Conservation (phyloP, 2,329 filamentous ascomycete species). For the Ophiocordyceps camponoti-saundersi region DNA sequence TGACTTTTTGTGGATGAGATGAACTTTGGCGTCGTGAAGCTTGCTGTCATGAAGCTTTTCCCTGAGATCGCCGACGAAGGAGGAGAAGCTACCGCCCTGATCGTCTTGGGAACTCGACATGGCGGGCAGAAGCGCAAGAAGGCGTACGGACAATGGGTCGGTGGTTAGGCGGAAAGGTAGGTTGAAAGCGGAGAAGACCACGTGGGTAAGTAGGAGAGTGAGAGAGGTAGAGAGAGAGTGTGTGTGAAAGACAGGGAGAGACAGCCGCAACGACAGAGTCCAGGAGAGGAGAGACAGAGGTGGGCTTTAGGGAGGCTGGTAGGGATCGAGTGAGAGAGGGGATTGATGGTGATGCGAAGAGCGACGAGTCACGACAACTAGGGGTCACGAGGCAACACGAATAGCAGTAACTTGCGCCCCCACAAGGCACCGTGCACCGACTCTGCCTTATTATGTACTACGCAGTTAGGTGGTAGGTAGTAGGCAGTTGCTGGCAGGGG, state of each 20-base stretch:
- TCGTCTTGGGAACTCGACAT: slow-evolving; percentile 11
- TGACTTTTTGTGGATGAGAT: slow-evolving; percentile 42
- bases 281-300: no score
- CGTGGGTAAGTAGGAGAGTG: no score
- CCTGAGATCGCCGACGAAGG: slow-evolving; percentile 30
- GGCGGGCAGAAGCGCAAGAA: slow-evolving; percentile 1
- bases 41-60: slow-evolving; percentile 37
- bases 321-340: not conserved
- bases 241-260: no score
- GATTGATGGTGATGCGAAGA: not conserved
- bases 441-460: not conserved
- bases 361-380: not conserved
- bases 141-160: not conserved
- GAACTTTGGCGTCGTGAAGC: slow-evolving; percentile 39
- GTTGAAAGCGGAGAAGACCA: not conserved
- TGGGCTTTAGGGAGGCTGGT: not conserved
- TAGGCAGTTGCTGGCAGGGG: not conserved
- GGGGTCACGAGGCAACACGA: not conserved
- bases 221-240: no score
- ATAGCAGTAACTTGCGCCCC: not conserved
- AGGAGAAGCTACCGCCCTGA: slow-evolving; percentile 10
- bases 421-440: not conserved
- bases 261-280: no score
- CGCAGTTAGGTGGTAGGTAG: no score
- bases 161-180: not conserved